These are phyloP conservation scores for Herpotrichia juniperi DNA, from an alignment of 2,329 filamentous ascomycete species.

Conservation along the genomic window DNA sequence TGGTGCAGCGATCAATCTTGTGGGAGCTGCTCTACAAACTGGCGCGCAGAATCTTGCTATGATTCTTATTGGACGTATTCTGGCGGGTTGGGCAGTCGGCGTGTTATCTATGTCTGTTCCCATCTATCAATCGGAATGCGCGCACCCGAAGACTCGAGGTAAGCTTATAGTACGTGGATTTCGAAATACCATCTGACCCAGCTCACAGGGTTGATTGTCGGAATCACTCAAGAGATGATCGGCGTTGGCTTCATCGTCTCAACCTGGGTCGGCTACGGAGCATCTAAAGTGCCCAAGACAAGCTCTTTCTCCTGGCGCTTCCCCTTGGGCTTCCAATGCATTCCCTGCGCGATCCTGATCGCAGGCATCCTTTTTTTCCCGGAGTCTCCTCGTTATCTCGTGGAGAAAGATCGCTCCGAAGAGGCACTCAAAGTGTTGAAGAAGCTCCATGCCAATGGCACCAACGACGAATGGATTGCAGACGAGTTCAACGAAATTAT, in stretches of 20 bases:
- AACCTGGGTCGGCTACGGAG: slow-evolving; percentile 58
- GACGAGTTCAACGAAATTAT: slow-evolving; percentile 66
- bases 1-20: slow-evolving; percentile 61
- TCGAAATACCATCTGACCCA: background rate
- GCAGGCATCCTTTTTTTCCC: slow-evolving; percentile 51
- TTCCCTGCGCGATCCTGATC: slow-evolving; percentile 52
- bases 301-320: slow-evolving; percentile 51
- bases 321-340: slow-evolving; percentile 54
- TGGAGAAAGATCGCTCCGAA: slow-evolving; percentile 59
- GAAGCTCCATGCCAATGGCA: slow-evolving; percentile 61
- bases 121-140: slow-evolving; percentile 68
- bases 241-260: slow-evolving; percentile 64
- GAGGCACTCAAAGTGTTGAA: slow-evolving; percentile 55
- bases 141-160: slow-evolving; percentile 64
- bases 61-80: slow-evolving; percentile 64
- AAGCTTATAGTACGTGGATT: background rate
- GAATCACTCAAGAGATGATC: slow-evolving; percentile 63
- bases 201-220: slow-evolving; percentile 56
- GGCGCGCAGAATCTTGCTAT: slow-evolving; percentile 62
- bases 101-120: slow-evolving; percentile 66
- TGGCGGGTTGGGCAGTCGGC: slow-evolving; percentile 65
- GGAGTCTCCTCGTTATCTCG: slow-evolving; percentile 44
- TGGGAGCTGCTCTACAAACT: slow-evolving; percentile 66
- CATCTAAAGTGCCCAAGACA: slow-evolving; percentile 40
- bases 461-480: slow-evolving; percentile 63